Base-by-base conservation (phyloP, 2,329 filamentous ascomycete species). In the Hymenoscyphus fructigenus region DNA sequence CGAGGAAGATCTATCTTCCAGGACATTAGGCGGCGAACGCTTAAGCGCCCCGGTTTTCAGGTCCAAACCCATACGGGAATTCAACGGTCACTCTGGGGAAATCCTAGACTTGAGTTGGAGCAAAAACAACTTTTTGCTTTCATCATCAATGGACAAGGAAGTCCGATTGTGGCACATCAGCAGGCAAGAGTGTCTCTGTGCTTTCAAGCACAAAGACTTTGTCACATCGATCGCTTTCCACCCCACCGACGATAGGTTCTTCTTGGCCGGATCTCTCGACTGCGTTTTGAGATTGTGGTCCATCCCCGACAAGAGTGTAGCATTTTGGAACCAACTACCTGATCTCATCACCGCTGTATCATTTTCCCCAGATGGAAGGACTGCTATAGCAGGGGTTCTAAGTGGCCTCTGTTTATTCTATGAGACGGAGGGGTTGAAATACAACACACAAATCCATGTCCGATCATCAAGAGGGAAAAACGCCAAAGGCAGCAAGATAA, bases 61-160 rank as follows among this genome's bases (percentile, higher is more conserved):
- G 68, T 86, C 86, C 59, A 90, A 91, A 72, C 91, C 93, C 0
- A 76, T 91, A 10, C 85, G 89, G 63, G 91, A 97, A 74, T 97
- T 95, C 69, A 80, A 85, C 62, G 93, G 93, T 4, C 95, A 99
- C 75, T 89, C 87, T 0, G 89, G 90, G 17, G 93, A 96, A 70
- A 88, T 99, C 5, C 80, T 99, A 69, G 94, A 97, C 75, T 77
- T 99, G 66, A 96, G 92, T 76, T 99, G 95, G 95, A 98, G 94
- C 80, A 99, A 98, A 83, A 99, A 99, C 78, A 97, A 96, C 76
- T 99, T 99, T 71, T 78, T 99, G 32, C 82, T 99, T 17, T 97
- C 94, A 3, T 96, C 93, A 0, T 97, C 93, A 0, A 97, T 98
- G 93, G 95, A 99, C 76, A 97, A 97, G 80, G 97, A 93, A 0